phyloP scores from a whole-genome alignment of 2,329 filamentous ascomycete species.

The Escovopsis weberi region DNA sequence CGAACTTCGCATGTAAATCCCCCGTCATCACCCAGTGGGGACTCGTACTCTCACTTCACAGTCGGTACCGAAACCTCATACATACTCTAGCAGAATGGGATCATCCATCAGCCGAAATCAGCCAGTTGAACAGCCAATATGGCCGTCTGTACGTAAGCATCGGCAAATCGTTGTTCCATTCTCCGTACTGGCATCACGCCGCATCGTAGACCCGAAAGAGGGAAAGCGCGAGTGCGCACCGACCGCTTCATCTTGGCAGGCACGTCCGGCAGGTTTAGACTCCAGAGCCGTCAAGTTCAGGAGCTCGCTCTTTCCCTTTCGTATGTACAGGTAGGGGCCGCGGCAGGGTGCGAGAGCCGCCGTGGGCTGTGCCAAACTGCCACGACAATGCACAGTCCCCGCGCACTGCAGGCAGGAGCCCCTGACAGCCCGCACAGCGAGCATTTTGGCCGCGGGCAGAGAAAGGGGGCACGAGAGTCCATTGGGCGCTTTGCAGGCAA shows the following conservation, averaged over 20 bases:
- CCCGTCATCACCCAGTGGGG: no score
- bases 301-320: no score
- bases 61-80: no score
- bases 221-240: conserved; percentile 10
- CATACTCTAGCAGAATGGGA: no score
- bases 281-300: no score
- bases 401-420: conserved; percentile 6
- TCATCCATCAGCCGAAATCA: no score
- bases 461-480: conserved; percentile 5
- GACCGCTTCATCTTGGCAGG: conserved; percentile 7
- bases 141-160: background rate
- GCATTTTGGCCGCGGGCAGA: background rate
- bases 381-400: background rate
- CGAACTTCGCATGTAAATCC: no score
- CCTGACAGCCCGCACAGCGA: conserved; percentile 4
- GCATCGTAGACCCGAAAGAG: conserved; percentile 5
- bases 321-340: no score
- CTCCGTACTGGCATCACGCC: background rate
- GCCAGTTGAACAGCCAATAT: no score
- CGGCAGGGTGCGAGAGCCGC: no score
- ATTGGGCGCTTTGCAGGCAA: no score
- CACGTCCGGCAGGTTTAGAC: conserved; percentile 1
- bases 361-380: background rate
- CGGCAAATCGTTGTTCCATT: conserved; percentile 23
- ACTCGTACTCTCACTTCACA: no score